phyloP scores from a whole-genome alignment of 768 basidiomycete genomes.

The Lactarius indigo region DNA sequence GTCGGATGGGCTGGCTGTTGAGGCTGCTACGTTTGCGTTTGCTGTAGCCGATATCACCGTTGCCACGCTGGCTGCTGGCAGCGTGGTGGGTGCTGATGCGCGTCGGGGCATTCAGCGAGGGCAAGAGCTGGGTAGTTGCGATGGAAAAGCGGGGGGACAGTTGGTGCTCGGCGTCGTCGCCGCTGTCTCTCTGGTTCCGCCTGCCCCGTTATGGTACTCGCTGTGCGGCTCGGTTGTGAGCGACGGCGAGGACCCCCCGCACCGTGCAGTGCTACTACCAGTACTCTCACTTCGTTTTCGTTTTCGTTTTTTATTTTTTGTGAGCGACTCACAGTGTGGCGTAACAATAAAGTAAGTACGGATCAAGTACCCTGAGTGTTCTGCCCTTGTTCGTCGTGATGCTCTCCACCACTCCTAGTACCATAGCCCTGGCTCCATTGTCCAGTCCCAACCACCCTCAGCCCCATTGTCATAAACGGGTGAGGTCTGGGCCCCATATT shows the following conservation, averaged over 20 bases:
- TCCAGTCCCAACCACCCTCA: conserved; percentile 14
- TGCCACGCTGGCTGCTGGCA: conserved; percentile 1
- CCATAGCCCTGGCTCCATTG: conserved; percentile 8
- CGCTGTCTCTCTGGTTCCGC: conserved; percentile 9
- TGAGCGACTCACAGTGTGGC: background rate
- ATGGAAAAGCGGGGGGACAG: background rate
- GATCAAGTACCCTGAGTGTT: conserved; percentile 4
- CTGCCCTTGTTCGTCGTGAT: background rate
- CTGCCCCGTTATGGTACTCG: conserved; percentile 22
- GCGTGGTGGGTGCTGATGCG: conserved; percentile 12
- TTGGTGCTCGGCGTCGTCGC: conserved; percentile 17
- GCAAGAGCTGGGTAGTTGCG: background rate
- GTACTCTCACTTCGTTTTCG: background rate
- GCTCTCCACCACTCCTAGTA: background rate
- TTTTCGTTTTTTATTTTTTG: background rate
- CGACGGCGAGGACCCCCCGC: background rate
- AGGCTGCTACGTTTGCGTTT: conserved; percentile 1
- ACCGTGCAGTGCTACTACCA: background rate
- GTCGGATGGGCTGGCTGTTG: background rate
- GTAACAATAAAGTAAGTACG: background rate
- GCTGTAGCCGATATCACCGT: background rate
- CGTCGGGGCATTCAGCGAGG: conserved; percentile 21
- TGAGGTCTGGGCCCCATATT: conserved; percentile 4
- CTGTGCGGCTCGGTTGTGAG: conserved; percentile 7
- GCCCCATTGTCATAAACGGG: conserved; percentile 1